A percentile compares a stretch with the other conserved stretches of the same genome.
These are phyloP conservation scores for Alternaria angustiovoidea DNA, from an alignment of 2,329 filamentous ascomycete genomes.

Conservation along the genomic window DNA sequence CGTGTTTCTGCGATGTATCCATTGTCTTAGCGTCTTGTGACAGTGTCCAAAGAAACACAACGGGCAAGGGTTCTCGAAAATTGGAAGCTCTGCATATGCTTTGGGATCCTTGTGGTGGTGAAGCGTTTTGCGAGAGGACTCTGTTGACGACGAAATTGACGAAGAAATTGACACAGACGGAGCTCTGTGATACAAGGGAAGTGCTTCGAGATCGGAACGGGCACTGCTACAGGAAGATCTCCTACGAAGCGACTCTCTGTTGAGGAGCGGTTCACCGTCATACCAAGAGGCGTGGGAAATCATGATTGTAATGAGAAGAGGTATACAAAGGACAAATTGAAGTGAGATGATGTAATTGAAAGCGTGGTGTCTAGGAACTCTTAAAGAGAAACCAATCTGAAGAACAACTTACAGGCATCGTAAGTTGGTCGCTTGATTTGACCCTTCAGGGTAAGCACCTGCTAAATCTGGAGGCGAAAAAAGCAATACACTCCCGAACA, in stretches of 20 bases:
- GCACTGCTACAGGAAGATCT: slow-evolving; percentile 21
- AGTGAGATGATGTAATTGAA: neutral
- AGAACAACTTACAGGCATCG: slow-evolving; percentile 42
- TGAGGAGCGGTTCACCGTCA: slow-evolving; percentile 19
- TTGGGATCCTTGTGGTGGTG: slow-evolving; percentile 37
- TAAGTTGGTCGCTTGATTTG: slow-evolving; percentile 13
- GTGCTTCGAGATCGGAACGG: slow-evolving; percentile 10
- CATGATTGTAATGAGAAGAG: slow-evolving; percentile 16
- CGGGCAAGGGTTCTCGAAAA: slow-evolving; percentile 41
- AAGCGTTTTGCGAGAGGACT: slow-evolving; percentile 23
- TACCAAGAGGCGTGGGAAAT: slow-evolving; percentile 13
- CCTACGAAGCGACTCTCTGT: slow-evolving; percentile 17
- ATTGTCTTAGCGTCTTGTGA: slow-evolving; percentile 35
- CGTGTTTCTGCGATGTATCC: slow-evolving; percentile 63
- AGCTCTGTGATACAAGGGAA: slow-evolving; percentile 12
- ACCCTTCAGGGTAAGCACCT: slow-evolving; percentile 8
- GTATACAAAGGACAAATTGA: neutral
- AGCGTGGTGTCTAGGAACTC: slow-evolving; percentile 3
- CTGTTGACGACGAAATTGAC: slow-evolving; percentile 1
- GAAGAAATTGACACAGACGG: slow-evolving; percentile 1
- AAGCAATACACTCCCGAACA: slow-evolving; percentile 8
- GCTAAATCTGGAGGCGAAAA: slow-evolving; percentile 23
- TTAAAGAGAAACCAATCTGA: slow-evolving; percentile 15
- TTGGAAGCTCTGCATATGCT: slow-evolving; percentile 34
- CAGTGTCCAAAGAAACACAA: slow-evolving; percentile 37